These are phyloP conservation scores for Sporothrix euskadiensis DNA, from an alignment of 2,329 filamentous ascomycete genomes.

Conservation along the genomic window DNA sequence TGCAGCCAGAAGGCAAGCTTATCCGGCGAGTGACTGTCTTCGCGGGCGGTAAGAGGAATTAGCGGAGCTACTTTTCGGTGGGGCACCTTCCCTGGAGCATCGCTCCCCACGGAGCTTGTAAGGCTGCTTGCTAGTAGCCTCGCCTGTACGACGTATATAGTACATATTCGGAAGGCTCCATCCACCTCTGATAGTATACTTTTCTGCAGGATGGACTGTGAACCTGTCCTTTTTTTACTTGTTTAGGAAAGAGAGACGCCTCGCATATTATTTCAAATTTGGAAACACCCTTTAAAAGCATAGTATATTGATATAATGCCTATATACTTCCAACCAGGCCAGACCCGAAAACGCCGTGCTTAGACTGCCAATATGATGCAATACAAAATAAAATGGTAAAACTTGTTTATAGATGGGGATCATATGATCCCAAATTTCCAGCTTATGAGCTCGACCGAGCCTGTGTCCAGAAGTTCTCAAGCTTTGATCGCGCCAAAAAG, in stretches of 20 bases:
- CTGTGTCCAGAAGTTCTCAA: slow-evolving; percentile 93
- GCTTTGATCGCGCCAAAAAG: slow-evolving; percentile 73
- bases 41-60: background rate
- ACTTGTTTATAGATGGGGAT: background rate
- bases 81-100: background rate
- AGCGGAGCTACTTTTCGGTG: slow-evolving; percentile 12
- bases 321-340: background rate
- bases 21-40: slow-evolving; percentile 15
- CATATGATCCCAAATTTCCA: background rate
- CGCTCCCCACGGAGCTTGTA: background rate
- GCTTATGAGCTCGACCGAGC: slow-evolving; percentile 57
- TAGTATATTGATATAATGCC: slow-evolving; percentile 4
- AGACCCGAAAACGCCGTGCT: slow-evolving; percentile 11
- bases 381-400: background rate
- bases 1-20: slow-evolving; percentile 12
- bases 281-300: background rate
- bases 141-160: background rate
- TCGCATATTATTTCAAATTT: no score
- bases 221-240: background rate
- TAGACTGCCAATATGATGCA: background rate
- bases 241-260: background rate
- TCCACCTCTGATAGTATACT: background rate
- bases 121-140: slow-evolving; percentile 13
- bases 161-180: background rate
- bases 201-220: background rate